Conservation (phyloP, 139 green algal species). For the Chlorella sp. region DNA sequence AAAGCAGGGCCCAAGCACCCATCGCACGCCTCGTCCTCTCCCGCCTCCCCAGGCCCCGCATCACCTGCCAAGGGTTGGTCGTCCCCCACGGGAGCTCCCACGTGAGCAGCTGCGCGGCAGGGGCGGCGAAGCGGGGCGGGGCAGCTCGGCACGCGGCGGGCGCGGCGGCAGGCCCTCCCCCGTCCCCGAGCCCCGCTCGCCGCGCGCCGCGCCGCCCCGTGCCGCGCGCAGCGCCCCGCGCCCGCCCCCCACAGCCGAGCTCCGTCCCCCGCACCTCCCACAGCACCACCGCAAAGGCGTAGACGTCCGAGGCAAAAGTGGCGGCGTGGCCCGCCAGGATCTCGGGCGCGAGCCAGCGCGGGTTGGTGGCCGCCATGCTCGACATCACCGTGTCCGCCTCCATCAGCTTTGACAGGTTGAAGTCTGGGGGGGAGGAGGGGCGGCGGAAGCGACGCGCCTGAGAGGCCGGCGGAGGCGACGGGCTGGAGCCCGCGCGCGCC, state of each 20-base stretch:
- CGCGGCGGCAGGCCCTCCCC: neutral
- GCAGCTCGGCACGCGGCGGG: neutral
- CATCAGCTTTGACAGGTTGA: constrained; percentile 65
- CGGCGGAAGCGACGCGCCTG: neutral
- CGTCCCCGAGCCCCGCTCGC: too few relatives aligned
- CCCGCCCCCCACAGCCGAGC: neutral
- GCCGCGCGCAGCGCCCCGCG: neutral
- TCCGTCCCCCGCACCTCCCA: constrained; percentile 12
- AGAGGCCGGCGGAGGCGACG: neutral
- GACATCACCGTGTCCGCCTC: constrained; percentile 49
- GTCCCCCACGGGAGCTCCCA: constrained; percentile 82
- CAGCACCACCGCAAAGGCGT: constrained; percentile 64
- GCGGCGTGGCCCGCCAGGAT: constrained; percentile 55
- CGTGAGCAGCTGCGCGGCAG: constrained; percentile 67
- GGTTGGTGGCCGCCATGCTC: constrained; percentile 62
- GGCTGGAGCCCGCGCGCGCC: neutral
- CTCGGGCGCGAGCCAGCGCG: constrained; percentile 65
- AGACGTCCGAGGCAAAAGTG: constrained; percentile 47
- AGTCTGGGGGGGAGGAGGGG: constrained; percentile 40
- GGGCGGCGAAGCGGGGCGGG: neutral
- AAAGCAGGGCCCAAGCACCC: too few relatives aligned
- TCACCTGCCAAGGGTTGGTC: constrained; percentile 62
- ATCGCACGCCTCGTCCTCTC: too few relatives aligned
- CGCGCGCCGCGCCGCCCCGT: too few relatives aligned
- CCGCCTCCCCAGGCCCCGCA: too few relatives aligned